Evolutionary conservation across 2,329 filamentous ascomycete genomes (phyloP).

Genomic region (Myotisia sp.): DNA sequence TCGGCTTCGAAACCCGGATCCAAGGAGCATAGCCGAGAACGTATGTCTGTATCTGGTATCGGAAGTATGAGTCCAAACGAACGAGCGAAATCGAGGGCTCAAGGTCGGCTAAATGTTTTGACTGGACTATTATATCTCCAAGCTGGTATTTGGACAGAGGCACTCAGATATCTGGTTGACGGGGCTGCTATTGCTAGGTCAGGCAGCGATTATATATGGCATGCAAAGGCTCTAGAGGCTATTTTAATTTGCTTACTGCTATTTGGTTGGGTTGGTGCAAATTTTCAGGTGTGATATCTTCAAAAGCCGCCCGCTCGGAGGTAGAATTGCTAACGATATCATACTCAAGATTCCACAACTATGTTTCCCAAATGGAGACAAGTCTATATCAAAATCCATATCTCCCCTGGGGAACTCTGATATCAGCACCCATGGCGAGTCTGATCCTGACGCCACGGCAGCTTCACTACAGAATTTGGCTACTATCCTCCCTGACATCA

Average conservation of each 20-base stretch:
- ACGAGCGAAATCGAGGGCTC: conserved; percentile 64
- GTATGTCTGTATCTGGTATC: conserved; percentile 53
- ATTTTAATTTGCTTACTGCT: conserved; percentile 71
- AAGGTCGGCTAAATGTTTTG: conserved; percentile 62
- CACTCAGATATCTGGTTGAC: conserved; percentile 67
- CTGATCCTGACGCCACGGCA: conserved; percentile 35
- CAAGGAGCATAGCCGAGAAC: conserved; percentile 46
- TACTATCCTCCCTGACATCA: conserved; percentile 40
- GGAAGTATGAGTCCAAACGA: conserved; percentile 58
- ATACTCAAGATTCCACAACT: conserved; percentile 37
- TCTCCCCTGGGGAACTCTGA: conserved; percentile 26
- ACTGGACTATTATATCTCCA: conserved; percentile 77
- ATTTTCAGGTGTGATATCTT: conserved; percentile 45
- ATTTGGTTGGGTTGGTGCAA: conserved; percentile 67
- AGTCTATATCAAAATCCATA: conserved; percentile 30
- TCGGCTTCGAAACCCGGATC: conserved; percentile 26
- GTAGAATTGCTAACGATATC: not conserved
- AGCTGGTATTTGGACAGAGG: conserved; percentile 80
- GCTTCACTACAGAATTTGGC: conserved; percentile 37
- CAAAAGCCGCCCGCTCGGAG: not conserved
- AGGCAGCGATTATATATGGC: conserved; percentile 88
- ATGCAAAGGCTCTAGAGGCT: conserved; percentile 84
- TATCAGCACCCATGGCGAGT: conserved; percentile 25
- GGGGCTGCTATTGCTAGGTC: conserved; percentile 62
- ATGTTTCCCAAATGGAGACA: conserved; percentile 39